phyloP scores from a whole-genome alignment of 345 rosid species.

The Salix udensis region DNA sequence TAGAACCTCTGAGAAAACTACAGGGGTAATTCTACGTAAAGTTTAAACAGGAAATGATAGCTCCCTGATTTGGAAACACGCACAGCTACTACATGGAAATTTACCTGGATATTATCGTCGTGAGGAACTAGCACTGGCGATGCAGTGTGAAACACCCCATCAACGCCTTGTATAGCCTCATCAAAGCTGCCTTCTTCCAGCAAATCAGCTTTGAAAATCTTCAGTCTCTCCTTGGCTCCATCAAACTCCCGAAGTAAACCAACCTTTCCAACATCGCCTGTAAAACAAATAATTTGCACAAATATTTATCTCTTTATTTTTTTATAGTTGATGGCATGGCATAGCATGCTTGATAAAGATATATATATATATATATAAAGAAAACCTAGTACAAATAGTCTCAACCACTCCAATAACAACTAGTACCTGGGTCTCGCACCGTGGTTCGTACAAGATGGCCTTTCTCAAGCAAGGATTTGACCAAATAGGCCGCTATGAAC shows the following conservation, averaged over 20 bases:
- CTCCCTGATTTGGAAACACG: too few relatives aligned
- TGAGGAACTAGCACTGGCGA: slow-evolving; percentile 75
- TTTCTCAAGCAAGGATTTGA: slow-evolving; percentile 57
- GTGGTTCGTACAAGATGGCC: slow-evolving; percentile 72
- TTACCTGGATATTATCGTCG: slow-evolving; percentile 52
- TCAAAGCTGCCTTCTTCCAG: slow-evolving; percentile 63
- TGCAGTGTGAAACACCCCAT: slow-evolving; percentile 87
- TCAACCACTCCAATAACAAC: neutral
- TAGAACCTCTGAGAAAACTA: too few relatives aligned
- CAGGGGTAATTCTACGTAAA: too few relatives aligned
- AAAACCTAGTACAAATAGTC: too few relatives aligned
- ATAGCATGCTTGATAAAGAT: too few relatives aligned
- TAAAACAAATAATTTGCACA: too few relatives aligned
- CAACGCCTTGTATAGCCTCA: slow-evolving; percentile 59
- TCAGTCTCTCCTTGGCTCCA: slow-evolving; percentile 67
- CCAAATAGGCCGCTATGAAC: slow-evolving; percentile 70
- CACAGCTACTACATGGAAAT: neutral
- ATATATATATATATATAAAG: too few relatives aligned
- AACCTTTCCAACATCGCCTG: slow-evolving; percentile 52
- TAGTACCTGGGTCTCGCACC: slow-evolving; percentile 70
- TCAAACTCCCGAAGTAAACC: slow-evolving; percentile 48
- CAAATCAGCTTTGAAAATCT: slow-evolving; percentile 66
- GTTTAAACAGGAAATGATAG: too few relatives aligned
- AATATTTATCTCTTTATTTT: too few relatives aligned
- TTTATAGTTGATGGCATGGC: too few relatives aligned